A percentile compares a stretch with the other conserved stretches of the same genome.
These are phyloP conservation scores for Lycium ferocissimum DNA, from an alignment of 257 asterid species.

Conservation along the genomic window DNA sequence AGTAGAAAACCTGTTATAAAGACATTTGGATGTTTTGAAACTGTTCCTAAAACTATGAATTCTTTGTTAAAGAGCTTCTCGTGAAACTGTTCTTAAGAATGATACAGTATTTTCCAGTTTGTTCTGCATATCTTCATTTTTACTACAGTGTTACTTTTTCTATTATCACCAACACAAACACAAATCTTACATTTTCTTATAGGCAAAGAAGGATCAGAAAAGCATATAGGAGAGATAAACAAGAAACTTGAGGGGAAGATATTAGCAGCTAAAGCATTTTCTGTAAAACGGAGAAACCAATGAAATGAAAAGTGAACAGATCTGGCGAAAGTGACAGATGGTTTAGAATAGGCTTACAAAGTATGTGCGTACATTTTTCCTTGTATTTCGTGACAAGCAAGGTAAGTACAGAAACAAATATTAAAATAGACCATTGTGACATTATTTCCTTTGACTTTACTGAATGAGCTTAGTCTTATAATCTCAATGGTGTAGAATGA, in stretches of 20 bases:
- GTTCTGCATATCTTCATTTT: not conserved
- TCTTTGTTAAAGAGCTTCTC: not conserved
- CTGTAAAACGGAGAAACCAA: not conserved
- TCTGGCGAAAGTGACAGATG: slow-evolving; percentile 12
- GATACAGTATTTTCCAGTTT: not conserved
- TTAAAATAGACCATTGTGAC: not conserved
- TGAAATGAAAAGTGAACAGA: not conserved
- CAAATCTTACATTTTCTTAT: not conserved
- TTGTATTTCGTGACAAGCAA: not conserved
- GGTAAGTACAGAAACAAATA: not conserved
- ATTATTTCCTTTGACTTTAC: not conserved
- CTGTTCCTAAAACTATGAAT: not conserved
- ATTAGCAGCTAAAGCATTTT: not conserved
- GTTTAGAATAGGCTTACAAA: not conserved
- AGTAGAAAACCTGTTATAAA: not conserved
- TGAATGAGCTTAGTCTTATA: not conserved
- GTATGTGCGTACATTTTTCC: not conserved
- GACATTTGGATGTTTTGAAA: not conserved
- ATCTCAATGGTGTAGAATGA: not conserved
- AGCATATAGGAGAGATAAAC: not conserved
- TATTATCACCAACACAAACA: not conserved
- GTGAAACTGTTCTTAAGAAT: not conserved
- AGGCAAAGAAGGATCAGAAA: not conserved
- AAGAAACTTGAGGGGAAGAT: slow-evolving; percentile 11
- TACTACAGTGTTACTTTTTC: not conserved